phyloP scores from a whole-genome alignment of 2,329 filamentous ascomycete genomes.

The Aspergillus melleus region DNA sequence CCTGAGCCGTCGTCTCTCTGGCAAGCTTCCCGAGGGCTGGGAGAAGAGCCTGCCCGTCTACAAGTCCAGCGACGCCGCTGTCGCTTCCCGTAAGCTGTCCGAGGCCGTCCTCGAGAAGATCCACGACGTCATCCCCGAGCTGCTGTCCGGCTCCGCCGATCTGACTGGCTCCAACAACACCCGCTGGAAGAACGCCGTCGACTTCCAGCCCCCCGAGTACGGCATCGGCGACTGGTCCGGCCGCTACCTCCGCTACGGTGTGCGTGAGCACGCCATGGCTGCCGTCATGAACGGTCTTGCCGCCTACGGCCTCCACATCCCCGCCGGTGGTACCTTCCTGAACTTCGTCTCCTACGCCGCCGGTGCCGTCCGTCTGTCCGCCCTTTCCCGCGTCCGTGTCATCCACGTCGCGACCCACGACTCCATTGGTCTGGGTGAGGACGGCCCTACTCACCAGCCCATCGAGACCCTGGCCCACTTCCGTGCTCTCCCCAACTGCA shows the following conservation, averaged over 20 bases:
- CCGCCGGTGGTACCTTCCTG: constrained; percentile 93
- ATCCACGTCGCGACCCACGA: constrained; percentile 99
- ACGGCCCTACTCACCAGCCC: constrained; percentile 97
- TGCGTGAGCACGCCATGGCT: constrained; percentile 54
- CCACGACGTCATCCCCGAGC: constrained; percentile 78
- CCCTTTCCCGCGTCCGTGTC: constrained; percentile 83
- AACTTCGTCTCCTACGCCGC: constrained; percentile 99
- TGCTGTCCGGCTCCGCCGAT: constrained; percentile 94
- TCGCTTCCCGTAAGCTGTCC: constrained; percentile 94
- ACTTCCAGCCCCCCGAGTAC: constrained; percentile 90
- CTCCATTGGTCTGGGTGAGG: constrained; percentile 98
- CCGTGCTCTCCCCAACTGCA: constrained; percentile 97
- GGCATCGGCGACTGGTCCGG: constrained; percentile 87
- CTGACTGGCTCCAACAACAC: constrained; percentile 98
- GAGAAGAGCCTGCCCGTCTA: constrained; percentile 91
- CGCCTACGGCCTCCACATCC: constrained; percentile 92
- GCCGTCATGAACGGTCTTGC: constrained; percentile 71
- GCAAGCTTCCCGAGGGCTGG: constrained; percentile 92
- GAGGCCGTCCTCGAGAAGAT: constrained; percentile 91
- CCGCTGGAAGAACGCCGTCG: constrained; percentile 92
- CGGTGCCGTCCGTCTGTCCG: constrained; percentile 89
- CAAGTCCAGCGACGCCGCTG: constrained; percentile 77
- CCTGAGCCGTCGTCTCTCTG: constrained; percentile 74
- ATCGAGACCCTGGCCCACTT: constrained; percentile 98
- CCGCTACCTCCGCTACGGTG: constrained; percentile 69